phyloP scores from a whole-genome alignment of 805 yeast genomes.

The Debaryomyces castellii region DNA sequence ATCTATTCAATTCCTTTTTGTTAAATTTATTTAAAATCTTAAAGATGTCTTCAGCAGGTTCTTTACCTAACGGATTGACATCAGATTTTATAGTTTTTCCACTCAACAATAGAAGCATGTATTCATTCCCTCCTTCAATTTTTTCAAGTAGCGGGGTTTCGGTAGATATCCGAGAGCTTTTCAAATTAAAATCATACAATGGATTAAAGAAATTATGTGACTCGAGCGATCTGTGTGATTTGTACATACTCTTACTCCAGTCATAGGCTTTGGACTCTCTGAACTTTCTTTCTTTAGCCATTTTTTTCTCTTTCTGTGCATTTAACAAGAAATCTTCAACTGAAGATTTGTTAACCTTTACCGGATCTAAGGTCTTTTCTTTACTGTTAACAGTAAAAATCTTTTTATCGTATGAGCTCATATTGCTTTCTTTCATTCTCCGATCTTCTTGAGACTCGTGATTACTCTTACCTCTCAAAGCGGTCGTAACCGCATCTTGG shows the following conservation, averaged over 20 bases:
- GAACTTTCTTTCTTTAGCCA: slow-evolving; percentile 43
- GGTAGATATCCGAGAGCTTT: slow-evolving; percentile 15
- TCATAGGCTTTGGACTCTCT: slow-evolving; percentile 53
- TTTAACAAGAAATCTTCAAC: slow-evolving; percentile 43
- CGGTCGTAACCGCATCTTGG: slow-evolving; percentile 22
- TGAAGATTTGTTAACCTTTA: slow-evolving; percentile 11
- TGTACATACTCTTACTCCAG: slow-evolving; percentile 41
- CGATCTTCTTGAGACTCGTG: background rate
- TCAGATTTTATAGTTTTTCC: slow-evolving; percentile 34
- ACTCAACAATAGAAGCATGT: slow-evolving; percentile 28
- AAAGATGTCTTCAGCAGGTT: slow-evolving; percentile 42
- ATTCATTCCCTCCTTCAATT: slow-evolving; percentile 16
- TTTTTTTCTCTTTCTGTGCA: slow-evolving; percentile 41
- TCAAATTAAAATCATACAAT: slow-evolving; percentile 10
- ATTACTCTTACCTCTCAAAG: slow-evolving; percentile 14
- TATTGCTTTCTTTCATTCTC: too few relatives aligned
- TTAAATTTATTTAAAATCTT: slow-evolving; percentile 36
- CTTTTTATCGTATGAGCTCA: slow-evolving; percentile 7
- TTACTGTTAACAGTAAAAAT: background rate
- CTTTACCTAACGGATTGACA: slow-evolving; percentile 39
- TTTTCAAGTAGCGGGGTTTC: background rate
- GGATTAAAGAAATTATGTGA: slow-evolving; percentile 48
- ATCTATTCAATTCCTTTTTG: slow-evolving; percentile 32
- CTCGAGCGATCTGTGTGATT: slow-evolving; percentile 40
- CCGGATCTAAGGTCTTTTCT: background rate